Conservation (phyloP, 495 filamentous ascomycete genomes). For the Trichocladium antarcticum region DNA sequence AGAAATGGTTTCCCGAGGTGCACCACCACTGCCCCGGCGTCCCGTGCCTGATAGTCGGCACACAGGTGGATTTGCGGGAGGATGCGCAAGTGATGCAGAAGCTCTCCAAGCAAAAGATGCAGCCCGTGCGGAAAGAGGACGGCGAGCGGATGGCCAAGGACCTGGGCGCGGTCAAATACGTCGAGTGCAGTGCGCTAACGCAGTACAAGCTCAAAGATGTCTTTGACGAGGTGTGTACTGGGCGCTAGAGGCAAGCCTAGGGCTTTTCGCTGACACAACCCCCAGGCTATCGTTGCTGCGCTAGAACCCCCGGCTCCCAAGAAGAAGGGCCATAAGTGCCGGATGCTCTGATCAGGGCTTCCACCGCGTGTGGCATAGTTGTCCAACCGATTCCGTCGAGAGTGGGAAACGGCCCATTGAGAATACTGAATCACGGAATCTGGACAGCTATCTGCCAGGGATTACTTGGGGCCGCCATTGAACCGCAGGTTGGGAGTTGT, state of each 20-base stretch:
- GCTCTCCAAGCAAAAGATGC: constrained; percentile 89
- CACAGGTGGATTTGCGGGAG: constrained; percentile 91
- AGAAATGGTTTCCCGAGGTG: constrained; percentile 98
- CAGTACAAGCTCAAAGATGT: constrained; percentile 99
- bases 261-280: background rate
- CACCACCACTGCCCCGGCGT: constrained; percentile 98
- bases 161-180: constrained; percentile 91
- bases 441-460: constrained; percentile 11
- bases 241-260: background rate
- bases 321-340: constrained; percentile 46
- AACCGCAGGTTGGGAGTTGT: constrained; percentile 4
- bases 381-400: background rate
- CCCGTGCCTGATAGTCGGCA: constrained; percentile 94
- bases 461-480: background rate
- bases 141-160: constrained; percentile 96
- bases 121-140: constrained; percentile 79
- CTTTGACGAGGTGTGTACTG: constrained; percentile 79
- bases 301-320: constrained; percentile 72
- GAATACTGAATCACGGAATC: background rate
- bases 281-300: constrained; percentile 77
- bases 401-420: background rate
- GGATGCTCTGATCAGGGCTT: constrained; percentile 35
- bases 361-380: constrained; percentile 1
- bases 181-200: constrained; percentile 94
- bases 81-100: constrained; percentile 84